Evolutionary conservation across 2,329 filamentous ascomycete genomes (phyloP).

Genomic region (Aplosporella prunicola): DNA sequence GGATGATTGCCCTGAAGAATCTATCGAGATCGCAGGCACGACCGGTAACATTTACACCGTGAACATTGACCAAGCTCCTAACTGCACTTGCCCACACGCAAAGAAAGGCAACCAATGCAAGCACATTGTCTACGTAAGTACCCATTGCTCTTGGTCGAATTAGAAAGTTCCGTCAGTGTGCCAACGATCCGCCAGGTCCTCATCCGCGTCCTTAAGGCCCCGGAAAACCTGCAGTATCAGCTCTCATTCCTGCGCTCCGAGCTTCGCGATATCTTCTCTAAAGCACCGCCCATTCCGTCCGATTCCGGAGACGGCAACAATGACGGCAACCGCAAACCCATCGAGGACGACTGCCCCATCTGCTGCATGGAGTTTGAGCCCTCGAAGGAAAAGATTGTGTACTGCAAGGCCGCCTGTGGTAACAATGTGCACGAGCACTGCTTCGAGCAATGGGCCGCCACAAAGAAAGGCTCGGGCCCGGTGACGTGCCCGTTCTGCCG

Average conservation of each 20-base stretch:
- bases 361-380: slow-evolving; percentile 49
- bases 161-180: background rate
- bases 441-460: slow-evolving; percentile 39
- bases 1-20: slow-evolving; percentile 41
- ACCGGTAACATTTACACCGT: slow-evolving; percentile 55
- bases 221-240: slow-evolving; percentile 48
- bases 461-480: slow-evolving; percentile 16
- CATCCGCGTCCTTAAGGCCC: slow-evolving; percentile 48
- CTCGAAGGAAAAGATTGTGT: slow-evolving; percentile 30
- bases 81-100: slow-evolving; percentile 48
- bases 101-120: slow-evolving; percentile 53
- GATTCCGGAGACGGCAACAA: slow-evolving; percentile 25
- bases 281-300: slow-evolving; percentile 42
- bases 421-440: slow-evolving; percentile 47
- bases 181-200: slow-evolving; percentile 35
- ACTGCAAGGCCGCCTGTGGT: slow-evolving; percentile 47
- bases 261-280: slow-evolving; percentile 45
- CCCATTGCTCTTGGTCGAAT: background rate
- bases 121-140: slow-evolving; percentile 50
- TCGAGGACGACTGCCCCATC: slow-evolving; percentile 55
- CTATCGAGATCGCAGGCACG: slow-evolving; percentile 48
- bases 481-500: slow-evolving; percentile 56
- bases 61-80: slow-evolving; percentile 42
- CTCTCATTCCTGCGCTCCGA: slow-evolving; percentile 51
- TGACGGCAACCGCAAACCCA: slow-evolving; percentile 45